A percentile compares a stretch with the other conserved stretches of the same genome.
phyloP scores from a whole-genome alignment of 75 land plant species.

The Cryptomeria japonica region DNA sequence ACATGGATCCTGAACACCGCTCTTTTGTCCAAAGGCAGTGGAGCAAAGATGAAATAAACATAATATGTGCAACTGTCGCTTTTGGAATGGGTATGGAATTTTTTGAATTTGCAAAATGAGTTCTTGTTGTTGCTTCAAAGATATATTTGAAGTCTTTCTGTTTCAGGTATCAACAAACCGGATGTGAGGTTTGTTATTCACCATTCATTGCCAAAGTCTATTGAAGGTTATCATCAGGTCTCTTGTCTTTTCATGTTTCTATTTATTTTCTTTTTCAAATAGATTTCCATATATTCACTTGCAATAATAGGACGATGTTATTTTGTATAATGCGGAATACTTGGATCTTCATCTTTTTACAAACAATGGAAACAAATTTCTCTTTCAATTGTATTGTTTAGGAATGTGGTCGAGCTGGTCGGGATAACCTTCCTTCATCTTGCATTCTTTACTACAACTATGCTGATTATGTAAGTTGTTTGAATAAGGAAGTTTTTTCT shows the following conservation, averaged over 20 bases:
- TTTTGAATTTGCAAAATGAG: not conserved
- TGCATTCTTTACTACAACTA: constrained; percentile 94
- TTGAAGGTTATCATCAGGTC: constrained; percentile 99
- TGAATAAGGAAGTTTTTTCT: not conserved
- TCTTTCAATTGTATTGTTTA: constrained; percentile 16
- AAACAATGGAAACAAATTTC: not conserved
- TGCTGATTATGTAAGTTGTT: constrained; percentile 83
- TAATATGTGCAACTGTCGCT: constrained; percentile 97
- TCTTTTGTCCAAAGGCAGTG: constrained; percentile 83
- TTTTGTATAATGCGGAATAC: not conserved
- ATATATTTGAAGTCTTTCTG: not conserved
- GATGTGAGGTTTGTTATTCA: constrained; percentile 99
- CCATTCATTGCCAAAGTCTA: constrained; percentile 96
- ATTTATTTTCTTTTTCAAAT: not conserved
- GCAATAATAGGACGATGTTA: not conserved
- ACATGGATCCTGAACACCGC: constrained; percentile 89
- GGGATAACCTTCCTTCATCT: constrained; percentile 91
- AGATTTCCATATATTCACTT: not conserved
- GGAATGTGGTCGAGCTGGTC: constrained; percentile 99
- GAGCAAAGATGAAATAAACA: constrained; percentile 96
- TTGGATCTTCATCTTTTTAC: not conserved
- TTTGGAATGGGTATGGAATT: constrained; percentile 92
- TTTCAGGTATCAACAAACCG: constrained; percentile 97
- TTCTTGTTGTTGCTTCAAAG: not conserved
- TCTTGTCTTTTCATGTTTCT: not conserved